phyloP scores from a whole-genome alignment of 495 filamentous ascomycete genomes.

The Glarea lozoyensis region DNA sequence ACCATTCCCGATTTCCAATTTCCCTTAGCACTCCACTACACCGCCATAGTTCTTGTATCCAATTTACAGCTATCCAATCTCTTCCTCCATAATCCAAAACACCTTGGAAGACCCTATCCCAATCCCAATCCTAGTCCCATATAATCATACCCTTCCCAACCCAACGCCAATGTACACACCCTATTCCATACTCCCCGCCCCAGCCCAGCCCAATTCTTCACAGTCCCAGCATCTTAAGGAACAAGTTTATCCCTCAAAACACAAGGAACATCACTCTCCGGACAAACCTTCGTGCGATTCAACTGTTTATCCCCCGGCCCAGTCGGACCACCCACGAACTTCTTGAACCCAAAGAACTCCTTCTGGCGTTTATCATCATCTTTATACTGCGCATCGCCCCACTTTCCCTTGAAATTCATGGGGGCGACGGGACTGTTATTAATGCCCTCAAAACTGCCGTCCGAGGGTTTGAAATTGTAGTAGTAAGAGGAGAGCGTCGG shows the following conservation, averaged over 20 bases:
- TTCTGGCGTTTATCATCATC: slow-evolving; percentile 61
- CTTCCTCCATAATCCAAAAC: too few species aligned
- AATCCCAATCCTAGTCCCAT: too few species aligned
- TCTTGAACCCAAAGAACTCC: slow-evolving; percentile 73
- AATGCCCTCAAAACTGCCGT: slow-evolving; percentile 34
- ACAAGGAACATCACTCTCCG: slow-evolving; percentile 19
- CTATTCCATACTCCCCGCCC: neutral
- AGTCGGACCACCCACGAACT: slow-evolving; percentile 80
- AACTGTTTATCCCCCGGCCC: slow-evolving; percentile 72
- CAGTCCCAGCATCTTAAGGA: too few species aligned
- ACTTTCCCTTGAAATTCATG: slow-evolving; percentile 81
- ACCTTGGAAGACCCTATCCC: too few species aligned
- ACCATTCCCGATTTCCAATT: too few species aligned
- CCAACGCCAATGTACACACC: neutral
- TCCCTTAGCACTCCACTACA: too few species aligned
- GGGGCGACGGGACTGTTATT: slow-evolving; percentile 66
- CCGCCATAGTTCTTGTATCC: too few species aligned
- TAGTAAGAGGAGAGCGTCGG: slow-evolving; percentile 54
- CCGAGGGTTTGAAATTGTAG: slow-evolving; percentile 16
- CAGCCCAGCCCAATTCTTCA: neutral
- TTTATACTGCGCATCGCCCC: slow-evolving; percentile 87
- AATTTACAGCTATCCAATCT: too few species aligned
- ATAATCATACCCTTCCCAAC: neutral
- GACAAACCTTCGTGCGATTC: slow-evolving; percentile 19
- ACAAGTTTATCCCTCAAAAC: slow-evolving; percentile 15